A percentile compares a stretch with the other conserved stretches of the same genome.
phyloP scores from a whole-genome alignment of 2,329 filamentous ascomycete species.

The Salinomyces thailandicus region DNA sequence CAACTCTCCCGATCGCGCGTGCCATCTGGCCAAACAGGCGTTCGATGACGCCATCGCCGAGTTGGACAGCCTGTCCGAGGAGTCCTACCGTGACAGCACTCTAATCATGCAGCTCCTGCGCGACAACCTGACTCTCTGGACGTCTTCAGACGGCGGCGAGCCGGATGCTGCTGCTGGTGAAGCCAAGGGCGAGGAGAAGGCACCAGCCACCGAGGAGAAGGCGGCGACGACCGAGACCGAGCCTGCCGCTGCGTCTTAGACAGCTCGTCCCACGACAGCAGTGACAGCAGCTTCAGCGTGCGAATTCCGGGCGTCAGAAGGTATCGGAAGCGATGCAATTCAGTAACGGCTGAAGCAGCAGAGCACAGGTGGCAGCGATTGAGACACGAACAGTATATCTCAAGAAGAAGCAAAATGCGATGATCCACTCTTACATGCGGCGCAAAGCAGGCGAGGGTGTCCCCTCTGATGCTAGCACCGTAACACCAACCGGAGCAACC shows the following conservation, averaged over 20 bases:
- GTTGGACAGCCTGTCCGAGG: constrained; percentile 93
- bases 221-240: constrained; percentile 30
- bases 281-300: background rate
- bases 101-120: constrained; percentile 98
- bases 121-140: constrained; percentile 97
- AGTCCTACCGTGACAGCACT: constrained; percentile 97
- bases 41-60: constrained; percentile 98
- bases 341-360: background rate
- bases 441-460: background rate
- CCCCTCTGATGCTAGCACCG: too few relatives aligned
- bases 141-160: constrained; percentile 81
- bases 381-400: background rate
- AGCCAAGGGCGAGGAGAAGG: constrained; percentile 41
- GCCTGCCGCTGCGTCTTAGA: constrained; percentile 14
- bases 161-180: constrained; percentile 48
- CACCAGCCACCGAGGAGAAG: constrained; percentile 38
- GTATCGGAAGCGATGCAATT: background rate
- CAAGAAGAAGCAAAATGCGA: background rate
- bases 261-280: background rate
- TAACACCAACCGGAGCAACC: too few relatives aligned
- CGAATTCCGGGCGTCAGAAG: background rate
- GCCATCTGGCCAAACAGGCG: constrained; percentile 97
- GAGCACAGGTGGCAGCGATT: background rate
- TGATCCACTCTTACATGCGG: background rate
- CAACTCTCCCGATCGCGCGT: constrained; percentile 94